Evolutionary conservation across 2,329 filamentous ascomycete genomes (phyloP).

Genomic region (Colletotrichum gloeosporioides): DNA sequence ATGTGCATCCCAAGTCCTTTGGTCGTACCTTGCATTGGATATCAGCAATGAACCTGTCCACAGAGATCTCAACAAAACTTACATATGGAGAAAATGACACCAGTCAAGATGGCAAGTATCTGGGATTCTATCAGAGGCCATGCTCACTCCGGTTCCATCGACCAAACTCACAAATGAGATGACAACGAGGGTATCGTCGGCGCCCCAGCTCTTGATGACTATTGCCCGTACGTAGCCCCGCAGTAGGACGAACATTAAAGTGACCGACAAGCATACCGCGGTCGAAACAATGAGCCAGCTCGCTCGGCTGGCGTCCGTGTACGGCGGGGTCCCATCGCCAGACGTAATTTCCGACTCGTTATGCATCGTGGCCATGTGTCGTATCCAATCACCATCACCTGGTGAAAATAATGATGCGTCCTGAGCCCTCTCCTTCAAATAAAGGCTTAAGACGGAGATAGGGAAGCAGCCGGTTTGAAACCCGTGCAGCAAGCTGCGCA

Average conservation of each 20-base stretch:
- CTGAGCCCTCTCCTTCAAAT: neutral
- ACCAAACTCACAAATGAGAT: neutral
- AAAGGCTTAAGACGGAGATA: neutral
- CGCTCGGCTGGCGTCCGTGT: neutral
- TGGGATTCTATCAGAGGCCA: neutral
- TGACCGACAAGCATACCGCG: neutral
- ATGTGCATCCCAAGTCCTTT: neutral
- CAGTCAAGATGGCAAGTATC: neutral
- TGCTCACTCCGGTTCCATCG: neutral
- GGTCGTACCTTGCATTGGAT: neutral
- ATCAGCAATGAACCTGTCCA: neutral
- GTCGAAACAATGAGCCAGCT: neutral
- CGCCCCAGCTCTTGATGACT: constrained; percentile 9
- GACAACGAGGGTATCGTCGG: neutral
- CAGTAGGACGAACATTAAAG: neutral
- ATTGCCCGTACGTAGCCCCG: constrained; percentile 1
- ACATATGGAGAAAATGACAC: neutral
- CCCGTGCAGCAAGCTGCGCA: neutral
- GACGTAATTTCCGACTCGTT: neutral
- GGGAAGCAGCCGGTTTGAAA: neutral
- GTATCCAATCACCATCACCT: neutral
- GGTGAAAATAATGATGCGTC: neutral
- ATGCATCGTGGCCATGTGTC: neutral
- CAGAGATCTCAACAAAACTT: neutral
- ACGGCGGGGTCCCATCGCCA: neutral